Evolutionary conservation across 2,329 filamentous ascomycete species (phyloP).

Genomic region (Monosporascus sp.): DNA sequence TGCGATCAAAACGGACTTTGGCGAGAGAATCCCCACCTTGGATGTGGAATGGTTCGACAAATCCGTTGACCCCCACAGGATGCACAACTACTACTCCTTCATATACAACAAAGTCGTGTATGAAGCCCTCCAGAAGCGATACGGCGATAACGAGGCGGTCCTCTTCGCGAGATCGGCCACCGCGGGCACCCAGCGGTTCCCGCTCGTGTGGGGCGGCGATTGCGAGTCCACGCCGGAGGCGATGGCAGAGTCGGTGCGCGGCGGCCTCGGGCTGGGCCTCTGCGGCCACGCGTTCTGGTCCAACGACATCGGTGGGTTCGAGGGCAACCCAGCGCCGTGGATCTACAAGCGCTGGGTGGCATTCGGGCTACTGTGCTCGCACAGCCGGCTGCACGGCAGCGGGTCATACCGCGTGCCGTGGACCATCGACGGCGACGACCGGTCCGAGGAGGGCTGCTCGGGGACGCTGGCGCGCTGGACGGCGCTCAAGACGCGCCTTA

Average conservation of each 20-base stretch:
- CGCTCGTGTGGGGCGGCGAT: slow-evolving; percentile 69
- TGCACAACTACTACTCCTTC: slow-evolving; percentile 77
- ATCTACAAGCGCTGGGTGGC: slow-evolving; percentile 76
- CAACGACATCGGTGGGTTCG: slow-evolving; percentile 68
- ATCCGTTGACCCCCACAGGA: slow-evolving; percentile 54
- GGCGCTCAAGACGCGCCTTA: slow-evolving; percentile 45
- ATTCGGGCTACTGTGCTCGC: slow-evolving; percentile 67
- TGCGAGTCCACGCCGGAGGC: slow-evolving; percentile 70
- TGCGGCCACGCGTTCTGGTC: slow-evolving; percentile 66
- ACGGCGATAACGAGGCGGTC: slow-evolving; percentile 51
- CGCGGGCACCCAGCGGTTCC: slow-evolving; percentile 65
- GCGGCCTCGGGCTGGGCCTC: slow-evolving; percentile 58
- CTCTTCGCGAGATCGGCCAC: slow-evolving; percentile 63
- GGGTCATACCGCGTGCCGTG: slow-evolving; percentile 71
- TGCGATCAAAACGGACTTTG: slow-evolving; percentile 72
- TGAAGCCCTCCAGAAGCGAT: slow-evolving; percentile 55
- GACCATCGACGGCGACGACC: slow-evolving; percentile 63
- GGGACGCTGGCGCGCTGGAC: slow-evolving; percentile 43
- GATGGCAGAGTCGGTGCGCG: slow-evolving; percentile 66
- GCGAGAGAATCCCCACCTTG: slow-evolving; percentile 63
- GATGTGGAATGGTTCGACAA: slow-evolving; percentile 62
- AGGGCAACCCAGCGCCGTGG: slow-evolving; percentile 61
- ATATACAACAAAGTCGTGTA: slow-evolving; percentile 68
- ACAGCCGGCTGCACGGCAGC: slow-evolving; percentile 66
- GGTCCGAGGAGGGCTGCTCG: slow-evolving; percentile 49